Conservation (phyloP, 768 basidiomycete species). For the Mycena kentingensis region DNA sequence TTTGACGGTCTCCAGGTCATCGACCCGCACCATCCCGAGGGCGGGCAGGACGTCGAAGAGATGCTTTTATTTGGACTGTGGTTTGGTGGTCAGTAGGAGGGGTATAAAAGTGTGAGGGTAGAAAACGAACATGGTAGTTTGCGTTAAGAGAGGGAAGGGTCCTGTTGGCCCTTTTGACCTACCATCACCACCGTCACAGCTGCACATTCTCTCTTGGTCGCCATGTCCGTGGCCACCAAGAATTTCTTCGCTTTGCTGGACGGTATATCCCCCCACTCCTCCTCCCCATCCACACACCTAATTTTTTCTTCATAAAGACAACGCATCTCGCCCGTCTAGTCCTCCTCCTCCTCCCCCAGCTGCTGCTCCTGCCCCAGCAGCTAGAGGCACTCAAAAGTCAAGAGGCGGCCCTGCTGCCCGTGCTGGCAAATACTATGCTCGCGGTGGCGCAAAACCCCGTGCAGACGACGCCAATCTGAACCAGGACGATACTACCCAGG, state of each 20-base stretch:
- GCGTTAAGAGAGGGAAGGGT: too few species aligned
- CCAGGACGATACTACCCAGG: conserved; percentile 28
- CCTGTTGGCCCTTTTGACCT: too few species aligned
- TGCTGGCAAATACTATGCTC: conserved; percentile 58
- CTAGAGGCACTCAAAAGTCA: conserved; percentile 45
- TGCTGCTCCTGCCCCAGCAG: conserved; percentile 41
- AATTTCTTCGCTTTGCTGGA: conserved; percentile 85
- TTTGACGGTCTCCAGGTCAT: conserved; percentile 88
- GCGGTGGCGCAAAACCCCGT: conserved; percentile 42
- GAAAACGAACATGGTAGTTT: conserved; percentile 59
- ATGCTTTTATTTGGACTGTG: conserved; percentile 85
- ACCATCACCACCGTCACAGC: conserved; percentile 1
- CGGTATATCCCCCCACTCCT: conserved; percentile 44
- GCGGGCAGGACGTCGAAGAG: conserved; percentile 83
- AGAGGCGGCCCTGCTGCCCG: conserved; percentile 63
- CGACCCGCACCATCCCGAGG: conserved; percentile 66
- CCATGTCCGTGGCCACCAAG: conserved; percentile 90
- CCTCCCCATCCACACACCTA: conserved; percentile 23
- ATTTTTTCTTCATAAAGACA: conserved; percentile 42
- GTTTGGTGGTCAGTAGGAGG: conserved; percentile 25
- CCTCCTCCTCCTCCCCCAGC: conserved; percentile 39
- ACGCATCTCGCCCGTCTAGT: conserved; percentile 45
- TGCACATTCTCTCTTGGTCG: conserved; percentile 28
- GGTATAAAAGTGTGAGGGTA: neutral
- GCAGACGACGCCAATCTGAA: conserved; percentile 32